phyloP scores from a whole-genome alignment of 495 filamentous ascomycete species.

The Podospora appendiculata region DNA sequence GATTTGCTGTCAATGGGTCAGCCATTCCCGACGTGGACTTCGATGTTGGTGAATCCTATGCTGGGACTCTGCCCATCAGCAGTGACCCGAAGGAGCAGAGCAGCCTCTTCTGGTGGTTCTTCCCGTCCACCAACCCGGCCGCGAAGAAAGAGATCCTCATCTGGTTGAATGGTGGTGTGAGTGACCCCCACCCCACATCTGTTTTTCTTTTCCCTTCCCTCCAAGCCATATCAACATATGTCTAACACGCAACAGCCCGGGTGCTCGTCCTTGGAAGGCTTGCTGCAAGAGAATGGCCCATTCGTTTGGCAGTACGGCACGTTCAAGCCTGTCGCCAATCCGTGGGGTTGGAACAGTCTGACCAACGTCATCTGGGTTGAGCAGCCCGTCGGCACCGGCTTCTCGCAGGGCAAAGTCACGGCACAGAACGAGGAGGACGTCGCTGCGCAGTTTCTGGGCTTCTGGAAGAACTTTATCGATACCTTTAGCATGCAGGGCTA shows the following conservation, averaged over 20 bases:
- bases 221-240: neutral
- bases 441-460: slow-evolving; percentile 59
- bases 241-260: slow-evolving; percentile 36
- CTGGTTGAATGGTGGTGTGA: slow-evolving; percentile 62
- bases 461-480: slow-evolving; percentile 62
- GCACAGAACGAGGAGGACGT: slow-evolving; percentile 58
- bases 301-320: slow-evolving; percentile 69
- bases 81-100: slow-evolving; percentile 40
- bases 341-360: slow-evolving; percentile 63
- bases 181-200: slow-evolving; percentile 8
- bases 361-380: slow-evolving; percentile 73
- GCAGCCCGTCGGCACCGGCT: slow-evolving; percentile 73
- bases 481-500: slow-evolving; percentile 55
- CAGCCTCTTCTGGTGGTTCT: slow-evolving; percentile 73
- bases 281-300: slow-evolving; percentile 71
- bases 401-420: slow-evolving; percentile 53
- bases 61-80: slow-evolving; percentile 61
- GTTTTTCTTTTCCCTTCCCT: neutral
- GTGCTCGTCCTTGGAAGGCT: slow-evolving; percentile 60
- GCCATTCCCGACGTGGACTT: slow-evolving; percentile 66
- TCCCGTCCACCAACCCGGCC: slow-evolving; percentile 49
- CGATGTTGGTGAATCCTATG: slow-evolving; percentile 69
- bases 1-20: slow-evolving; percentile 59
- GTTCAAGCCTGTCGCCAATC: slow-evolving; percentile 53
- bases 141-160: slow-evolving; percentile 62